Evolutionary conservation across 1,284 basidiomycete species (phyloP).

Genomic region (Boletus sp.): DNA sequence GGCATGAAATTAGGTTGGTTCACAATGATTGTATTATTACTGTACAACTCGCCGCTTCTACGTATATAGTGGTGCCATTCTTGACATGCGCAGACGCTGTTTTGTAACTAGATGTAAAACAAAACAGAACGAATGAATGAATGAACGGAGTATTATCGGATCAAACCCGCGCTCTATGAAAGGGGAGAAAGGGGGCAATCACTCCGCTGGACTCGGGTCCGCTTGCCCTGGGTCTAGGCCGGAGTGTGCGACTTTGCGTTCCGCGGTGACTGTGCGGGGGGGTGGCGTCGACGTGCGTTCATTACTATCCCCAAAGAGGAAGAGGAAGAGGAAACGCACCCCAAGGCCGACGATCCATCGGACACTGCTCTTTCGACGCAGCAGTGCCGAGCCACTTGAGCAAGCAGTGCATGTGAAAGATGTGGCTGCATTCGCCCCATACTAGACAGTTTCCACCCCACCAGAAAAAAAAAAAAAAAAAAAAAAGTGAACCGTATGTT

Average conservation of each 20-base stretch:
- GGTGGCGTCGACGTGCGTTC: neutral
- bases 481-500: too few species aligned
- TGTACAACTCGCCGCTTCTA: constrained; percentile 18
- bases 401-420: constrained; percentile 94
- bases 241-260: constrained; percentile 22
- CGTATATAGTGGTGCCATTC: constrained; percentile 11
- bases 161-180: too few species aligned
- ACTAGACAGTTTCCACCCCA: too few species aligned
- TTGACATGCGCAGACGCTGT: neutral
- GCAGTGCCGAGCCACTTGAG: constrained; percentile 90
- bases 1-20: constrained; percentile 14
- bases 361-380: constrained; percentile 86
- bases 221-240: neutral
- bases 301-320: fast-evolving
- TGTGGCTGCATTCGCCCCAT: constrained; percentile 93
- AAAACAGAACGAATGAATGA: neutral
- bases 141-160: neutral
- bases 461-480: too few species aligned
- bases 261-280: constrained; percentile 26
- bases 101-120: constrained; percentile 2
- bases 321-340: constrained; percentile 48
- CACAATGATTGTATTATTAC: constrained; percentile 25
- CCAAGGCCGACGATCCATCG: constrained; percentile 91
- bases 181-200: neutral
- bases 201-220: neutral